Base-by-base conservation (phyloP, 2,329 filamentous ascomycete genomes). In the Colletotrichum musicola region DNA sequence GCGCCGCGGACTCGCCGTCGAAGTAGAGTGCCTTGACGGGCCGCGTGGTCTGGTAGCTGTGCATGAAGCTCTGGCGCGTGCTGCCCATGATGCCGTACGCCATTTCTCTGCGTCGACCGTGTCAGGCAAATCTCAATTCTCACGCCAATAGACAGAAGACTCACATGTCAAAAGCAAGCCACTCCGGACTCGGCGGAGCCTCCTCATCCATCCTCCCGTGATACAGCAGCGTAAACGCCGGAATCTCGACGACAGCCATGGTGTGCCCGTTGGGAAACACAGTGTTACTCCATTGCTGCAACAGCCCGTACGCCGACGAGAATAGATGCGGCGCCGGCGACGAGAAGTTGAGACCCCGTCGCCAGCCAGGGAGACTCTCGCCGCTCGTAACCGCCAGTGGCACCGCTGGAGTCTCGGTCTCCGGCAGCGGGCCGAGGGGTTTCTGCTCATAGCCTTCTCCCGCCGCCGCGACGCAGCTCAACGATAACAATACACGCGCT, bases 41-140 rank as follows among this genome's bases (percentile, higher is more conserved):
- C 5, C 79, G 80, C 18, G 78, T 82, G 1, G 83, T 83, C 71
- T 85, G 81, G 72, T 84, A 87, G 1, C 82, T 85, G 44, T 86
- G 76, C 76, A 86, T 77, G 66, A 81, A 80, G 9, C 81, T 83
- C 58, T 82, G 74, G 40, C 79, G 76, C 25, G 77, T 76, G 1
- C 75, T 76, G 20, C 84, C 84, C 80, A 85, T 85, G 69, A 87
- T 86, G 5, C 82, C 82, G 71, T 86, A 86, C n/a, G 83, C 79
- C 84, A 86, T 86, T 64, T 83, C 83, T 47, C 78, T 80, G 50
- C 16, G 53, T 61, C 18, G 25, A 14, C 27, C 20, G 20, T 38
- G 47, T 46, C 1, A 30, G 47, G 18, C 13, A 5, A 5, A 22
- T 25, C 47, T 12, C 22, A 1, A n/a, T 7, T 46, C 18, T 14